phyloP scores from a whole-genome alignment of 345 rosid genomes.

The Camelina neglecta region DNA sequence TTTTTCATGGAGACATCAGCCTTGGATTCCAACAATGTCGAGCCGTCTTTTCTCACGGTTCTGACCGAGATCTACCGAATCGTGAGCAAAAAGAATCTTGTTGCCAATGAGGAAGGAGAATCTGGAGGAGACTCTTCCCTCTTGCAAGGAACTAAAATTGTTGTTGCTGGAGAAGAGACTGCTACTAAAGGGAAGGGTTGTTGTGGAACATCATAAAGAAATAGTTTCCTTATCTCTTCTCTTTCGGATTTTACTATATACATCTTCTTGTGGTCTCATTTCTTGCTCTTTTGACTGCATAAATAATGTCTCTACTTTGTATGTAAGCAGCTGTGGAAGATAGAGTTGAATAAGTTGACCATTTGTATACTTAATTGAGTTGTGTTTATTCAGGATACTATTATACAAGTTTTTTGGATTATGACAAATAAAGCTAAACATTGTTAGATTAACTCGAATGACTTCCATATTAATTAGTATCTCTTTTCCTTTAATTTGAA shows the following conservation, averaged over 20 bases:
- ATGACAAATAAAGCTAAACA: background rate
- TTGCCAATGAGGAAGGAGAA: conserved; percentile 52
- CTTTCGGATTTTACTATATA: background rate
- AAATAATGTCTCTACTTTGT: conserved; percentile 24
- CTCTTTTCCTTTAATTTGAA: too few relatives aligned
- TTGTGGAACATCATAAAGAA: conserved; percentile 47
- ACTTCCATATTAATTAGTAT: too few relatives aligned
- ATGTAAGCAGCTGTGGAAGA: conserved; percentile 22
- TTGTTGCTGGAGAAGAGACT: conserved; percentile 59
- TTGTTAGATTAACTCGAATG: too few relatives aligned
- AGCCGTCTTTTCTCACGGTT: conserved; percentile 67
- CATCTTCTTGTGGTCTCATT: background rate
- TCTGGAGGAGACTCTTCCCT: conserved; percentile 48
- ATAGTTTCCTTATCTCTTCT: background rate
- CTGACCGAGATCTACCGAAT: conserved; percentile 68
- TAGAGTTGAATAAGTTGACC: conserved; percentile 8
- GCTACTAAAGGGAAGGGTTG: conserved; percentile 52
- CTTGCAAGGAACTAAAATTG: conserved; percentile 68
- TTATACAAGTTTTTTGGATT: conserved; percentile 3
- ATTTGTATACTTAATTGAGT: conserved; percentile 10
- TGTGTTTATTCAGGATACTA: conserved; percentile 4
- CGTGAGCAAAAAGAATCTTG: conserved; percentile 72
- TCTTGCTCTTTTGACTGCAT: conserved; percentile 14
- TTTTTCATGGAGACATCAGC: conserved; percentile 89
- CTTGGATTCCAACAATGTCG: conserved; percentile 71